Base-by-base conservation (phyloP, 352 stramenopile genomes). In the Globisporangium carolinianum region DNA sequence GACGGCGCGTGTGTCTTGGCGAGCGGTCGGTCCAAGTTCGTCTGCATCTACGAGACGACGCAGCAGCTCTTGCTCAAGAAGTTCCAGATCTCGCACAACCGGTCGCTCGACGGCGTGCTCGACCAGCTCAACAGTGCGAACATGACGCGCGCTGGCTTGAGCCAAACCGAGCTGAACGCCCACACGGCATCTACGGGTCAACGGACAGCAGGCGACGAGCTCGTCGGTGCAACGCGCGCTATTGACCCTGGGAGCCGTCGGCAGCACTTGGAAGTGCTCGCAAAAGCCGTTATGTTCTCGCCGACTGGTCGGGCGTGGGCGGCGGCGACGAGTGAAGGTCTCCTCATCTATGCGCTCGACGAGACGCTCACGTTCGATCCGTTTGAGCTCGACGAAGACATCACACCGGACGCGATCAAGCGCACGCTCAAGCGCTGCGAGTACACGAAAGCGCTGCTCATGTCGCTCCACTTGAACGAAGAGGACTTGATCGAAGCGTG, bases 11-110 rank as follows among this genome's bases (percentile, higher is more conserved):
- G 95, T 65, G 80, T 99, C 32, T 79, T 99, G 11, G 97, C 96
- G 5, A 97, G 97, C 57, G 97, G 97, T 11, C 95, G 96, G 54
- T 98, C 90, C 53, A 99, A 99, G 72, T 99, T 98, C 68, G 93
- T 99, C 55, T 99, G 98, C 67, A 99, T 99, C 62, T 99, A 99
- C 81, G 92, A 98, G 67, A 89, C 97, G 43, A 95, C 83, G 24
- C 79, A 86, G 65, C 86, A 89, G 55, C 95, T 99, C 36, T 73
- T 99, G 55, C 75, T 99, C 50, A 98, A 99, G 65, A 99, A 99
- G 70, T 99, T 99, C 70, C 96, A 99, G 79, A 85, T 99, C 47
- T 98, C 92, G 37, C 97, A 99, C 79, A 99, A 99, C 75, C 73
- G 96, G 48, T 96, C 86, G 38, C 69, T 97, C 1, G 96, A 99